Evolutionary conservation across 2,329 filamentous ascomycete genomes (phyloP), one percentile per base, ranked within the genome.

Genomic region (Ascocoryne sarcoides): DNA sequence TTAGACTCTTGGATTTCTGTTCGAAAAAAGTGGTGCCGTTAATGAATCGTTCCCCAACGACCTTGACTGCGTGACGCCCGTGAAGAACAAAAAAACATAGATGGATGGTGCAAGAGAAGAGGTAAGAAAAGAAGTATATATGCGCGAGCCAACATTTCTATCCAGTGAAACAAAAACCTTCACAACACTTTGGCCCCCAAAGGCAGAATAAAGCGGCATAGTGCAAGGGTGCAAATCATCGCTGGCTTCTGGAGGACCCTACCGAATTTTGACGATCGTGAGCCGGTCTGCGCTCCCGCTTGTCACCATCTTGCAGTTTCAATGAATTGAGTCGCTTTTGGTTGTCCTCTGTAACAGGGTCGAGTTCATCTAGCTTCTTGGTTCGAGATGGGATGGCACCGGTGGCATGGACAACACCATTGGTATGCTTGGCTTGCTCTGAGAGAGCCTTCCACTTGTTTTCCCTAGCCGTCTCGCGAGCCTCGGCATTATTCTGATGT

Each of bases 401-500:
- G 40, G 57, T 51, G 32, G 58, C 56, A 36, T 55, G 54, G 33
- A 59, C 63, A 36, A 65, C 62, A 39, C 59, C 60, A 32, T 62
- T 62, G 14, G 62, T 55, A 50, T 79, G 75, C 53, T 84, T 80
- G 29, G 89, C 89, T 61, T 87, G 79, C 51, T 92, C 83, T 36
- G 80, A 75, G 31, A 98, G 73, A 47, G 81, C 79, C 40, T 90
- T 87, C 92, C 92, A 98, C 60, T 90, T 88, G 51, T 80, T 79
- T 62, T 93, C 81, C 50, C 92, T 79, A 48, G 79, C 72, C 49
- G 82, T 79, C 63, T 95, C 83, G 41, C 89, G 79, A 45, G 86
- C 77, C n/a, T 84, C 80, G 3, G 89, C 87, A 48, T 78, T 92
- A 64, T 94, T 94, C 65, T 96, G 90, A 56, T 92, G 83, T 62